These are phyloP conservation scores for Cyberlindnera meyerae DNA, from an alignment of 805 yeast species.

Conservation along the genomic window DNA sequence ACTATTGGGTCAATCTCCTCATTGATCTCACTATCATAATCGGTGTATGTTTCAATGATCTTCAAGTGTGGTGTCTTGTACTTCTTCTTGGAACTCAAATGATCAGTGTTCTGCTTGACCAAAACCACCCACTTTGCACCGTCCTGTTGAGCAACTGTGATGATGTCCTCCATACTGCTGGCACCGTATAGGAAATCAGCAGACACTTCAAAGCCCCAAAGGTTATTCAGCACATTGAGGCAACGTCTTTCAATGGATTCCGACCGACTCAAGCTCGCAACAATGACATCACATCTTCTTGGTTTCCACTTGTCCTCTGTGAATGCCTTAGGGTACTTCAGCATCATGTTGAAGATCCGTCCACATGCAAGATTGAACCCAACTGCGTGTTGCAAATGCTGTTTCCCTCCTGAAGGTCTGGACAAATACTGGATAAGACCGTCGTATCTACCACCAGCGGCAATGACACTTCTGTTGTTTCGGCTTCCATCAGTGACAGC, in stretches of 20 bases:
- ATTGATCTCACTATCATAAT: slow-evolving; percentile 65
- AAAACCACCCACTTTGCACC: slow-evolving; percentile 75
- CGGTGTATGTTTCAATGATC: slow-evolving; percentile 54
- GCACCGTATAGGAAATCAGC: slow-evolving; percentile 60
- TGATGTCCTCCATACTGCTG: slow-evolving; percentile 56
- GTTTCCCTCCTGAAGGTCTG: slow-evolving; percentile 41
- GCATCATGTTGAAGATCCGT: slow-evolving; percentile 48
- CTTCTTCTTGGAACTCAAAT: slow-evolving; percentile 35
- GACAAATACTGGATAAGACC: slow-evolving; percentile 61
- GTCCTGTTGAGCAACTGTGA: slow-evolving; percentile 56
- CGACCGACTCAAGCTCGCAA: slow-evolving; percentile 60
- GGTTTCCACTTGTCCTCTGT: slow-evolving; percentile 46
- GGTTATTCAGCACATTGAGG: slow-evolving; percentile 50
- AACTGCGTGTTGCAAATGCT: slow-evolving; percentile 55
- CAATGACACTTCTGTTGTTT: slow-evolving; percentile 44
- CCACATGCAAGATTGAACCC: slow-evolving; percentile 85
- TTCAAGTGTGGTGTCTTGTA: slow-evolving; percentile 76
- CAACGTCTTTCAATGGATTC: slow-evolving; percentile 52
- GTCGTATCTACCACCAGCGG: slow-evolving; percentile 95
- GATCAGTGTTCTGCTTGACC: slow-evolving; percentile 60
- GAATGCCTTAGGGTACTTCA: slow-evolving; percentile 37
- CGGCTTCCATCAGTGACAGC: slow-evolving; percentile 58
- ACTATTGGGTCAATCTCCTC: slow-evolving; percentile 56
- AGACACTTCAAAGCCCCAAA: slow-evolving; percentile 78
- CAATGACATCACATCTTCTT: slow-evolving; percentile 74